Evolutionary conservation across 169 alveolate genomes (phyloP).

Genomic region (Babesia bigemina): DNA sequence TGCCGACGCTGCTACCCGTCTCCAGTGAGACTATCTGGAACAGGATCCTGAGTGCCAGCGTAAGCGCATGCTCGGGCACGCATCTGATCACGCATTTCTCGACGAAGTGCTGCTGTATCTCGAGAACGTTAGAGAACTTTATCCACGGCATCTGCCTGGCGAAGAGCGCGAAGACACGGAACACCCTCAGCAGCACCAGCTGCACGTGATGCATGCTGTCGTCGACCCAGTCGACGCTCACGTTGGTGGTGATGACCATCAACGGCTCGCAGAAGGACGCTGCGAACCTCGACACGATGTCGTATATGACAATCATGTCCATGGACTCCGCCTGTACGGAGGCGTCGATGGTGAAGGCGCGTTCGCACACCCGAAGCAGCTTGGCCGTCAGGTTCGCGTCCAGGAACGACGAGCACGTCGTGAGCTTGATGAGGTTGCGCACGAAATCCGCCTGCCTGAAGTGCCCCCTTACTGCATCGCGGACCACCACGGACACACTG

Average conservation of each 20-base stretch:
- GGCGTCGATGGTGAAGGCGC: constrained; percentile 40
- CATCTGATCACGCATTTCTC: constrained; percentile 54
- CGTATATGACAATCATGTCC: constrained; percentile 65
- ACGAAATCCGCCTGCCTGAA: constrained; percentile 62
- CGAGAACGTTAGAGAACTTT: constrained; percentile 59
- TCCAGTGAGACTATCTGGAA: constrained; percentile 34
- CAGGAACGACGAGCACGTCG: constrained; percentile 39
- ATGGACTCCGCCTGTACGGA: constrained; percentile 63
- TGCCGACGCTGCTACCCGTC: constrained; percentile 38
- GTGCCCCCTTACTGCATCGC: constrained; percentile 32
- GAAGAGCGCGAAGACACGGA: constrained; percentile 12
- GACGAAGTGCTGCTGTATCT: constrained; percentile 57
- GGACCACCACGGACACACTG: constrained; percentile 24
- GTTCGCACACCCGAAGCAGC: constrained; percentile 24
- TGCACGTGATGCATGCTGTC: constrained; percentile 29
- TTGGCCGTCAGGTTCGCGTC: constrained; percentile 57
- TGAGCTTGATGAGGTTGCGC: constrained; percentile 52
- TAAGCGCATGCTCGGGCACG: constrained; percentile 22
- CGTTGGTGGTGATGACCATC: constrained; percentile 12
- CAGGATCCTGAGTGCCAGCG: constrained; percentile 15
- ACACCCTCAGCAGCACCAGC: constrained; percentile 26
- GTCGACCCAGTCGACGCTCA: constrained; percentile 43
- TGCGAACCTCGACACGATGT: constrained; percentile 51
- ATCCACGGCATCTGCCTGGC: constrained; percentile 54
- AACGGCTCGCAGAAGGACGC: constrained; percentile 17